Evolutionary conservation across 805 yeast species (phyloP).

Genomic region (Grigorovia transvaalensis): DNA sequence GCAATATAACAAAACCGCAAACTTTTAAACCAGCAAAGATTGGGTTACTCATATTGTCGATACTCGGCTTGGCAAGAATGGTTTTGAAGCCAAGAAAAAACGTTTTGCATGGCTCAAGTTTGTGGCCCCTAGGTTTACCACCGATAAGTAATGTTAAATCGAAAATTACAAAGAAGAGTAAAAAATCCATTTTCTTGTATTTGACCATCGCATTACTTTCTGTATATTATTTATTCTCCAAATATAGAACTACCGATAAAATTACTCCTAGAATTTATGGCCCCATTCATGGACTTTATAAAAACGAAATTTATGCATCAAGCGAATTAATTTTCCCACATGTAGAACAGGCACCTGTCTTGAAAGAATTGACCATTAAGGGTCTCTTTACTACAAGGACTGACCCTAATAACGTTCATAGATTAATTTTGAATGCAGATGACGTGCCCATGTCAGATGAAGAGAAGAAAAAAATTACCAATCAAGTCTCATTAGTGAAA

Average conservation of each 20-base stretch:
- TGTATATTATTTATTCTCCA: background rate
- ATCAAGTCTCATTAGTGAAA: conserved; percentile 35
- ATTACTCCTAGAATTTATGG: conserved; percentile 15
- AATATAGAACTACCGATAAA: background rate
- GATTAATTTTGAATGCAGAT: conserved; percentile 29
- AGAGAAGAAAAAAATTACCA: conserved; percentile 24
- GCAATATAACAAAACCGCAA: too few species aligned
- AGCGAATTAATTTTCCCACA: conserved; percentile 58
- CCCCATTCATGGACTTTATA: conserved; percentile 35
- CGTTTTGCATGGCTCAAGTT: conserved; percentile 3
- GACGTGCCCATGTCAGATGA: conserved; percentile 34
- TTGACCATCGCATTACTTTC: conserved; percentile 1
- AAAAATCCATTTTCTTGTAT: background rate
- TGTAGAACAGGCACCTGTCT: conserved; percentile 55
- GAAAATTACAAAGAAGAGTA: background rate
- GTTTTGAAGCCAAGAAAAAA: conserved; percentile 22
- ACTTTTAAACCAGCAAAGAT: background rate
- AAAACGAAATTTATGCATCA: conserved; percentile 37
- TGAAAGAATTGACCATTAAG: conserved; percentile 46
- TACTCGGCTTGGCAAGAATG: conserved; percentile 16
- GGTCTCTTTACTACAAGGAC: conserved; percentile 40
- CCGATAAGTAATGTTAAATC: conserved; percentile 5
- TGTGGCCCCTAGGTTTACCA: conserved; percentile 10
- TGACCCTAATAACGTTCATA: conserved; percentile 36
- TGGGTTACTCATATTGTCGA: conserved; percentile 11